A percentile compares a stretch with the other conserved stretches of the same genome.
phyloP scores from a whole-genome alignment of 768 basidiomycete species.

The Lentinula lateritia region DNA sequence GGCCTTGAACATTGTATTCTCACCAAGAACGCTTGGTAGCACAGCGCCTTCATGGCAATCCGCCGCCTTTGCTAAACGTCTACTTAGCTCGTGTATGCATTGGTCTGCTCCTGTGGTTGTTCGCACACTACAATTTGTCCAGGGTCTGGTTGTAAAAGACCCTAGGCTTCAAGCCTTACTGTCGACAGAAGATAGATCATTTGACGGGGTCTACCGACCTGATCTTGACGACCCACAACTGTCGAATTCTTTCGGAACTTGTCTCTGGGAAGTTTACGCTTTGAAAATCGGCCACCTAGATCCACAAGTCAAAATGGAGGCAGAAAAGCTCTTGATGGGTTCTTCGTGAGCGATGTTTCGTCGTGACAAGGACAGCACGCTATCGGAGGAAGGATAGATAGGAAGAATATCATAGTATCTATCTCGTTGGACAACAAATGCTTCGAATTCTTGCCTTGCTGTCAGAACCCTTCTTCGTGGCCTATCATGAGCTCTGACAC shows the following conservation, averaged over 20 bases:
- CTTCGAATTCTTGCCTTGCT: no score
- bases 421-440: no score
- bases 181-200: conserved; percentile 79
- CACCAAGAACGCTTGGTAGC: conserved; percentile 55
- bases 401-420: neutral
- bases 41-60: conserved; percentile 65
- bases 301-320: conserved; percentile 60
- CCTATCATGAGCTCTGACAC: no score
- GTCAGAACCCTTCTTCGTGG: no score
- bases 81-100: conserved; percentile 73
- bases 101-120: conserved; percentile 68
- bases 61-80: conserved; percentile 92
- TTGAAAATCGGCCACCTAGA: conserved; percentile 61
- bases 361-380: neutral
- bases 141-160: conserved; percentile 67
- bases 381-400: neutral
- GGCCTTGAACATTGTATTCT: conserved; percentile 77
- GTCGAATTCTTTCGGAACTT: conserved; percentile 75
- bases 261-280: conserved; percentile 79
- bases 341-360: neutral
- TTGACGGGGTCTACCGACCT: conserved; percentile 79
- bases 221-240: conserved; percentile 88
- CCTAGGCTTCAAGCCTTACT: conserved; percentile 79
- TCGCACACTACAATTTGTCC: conserved; percentile 71
- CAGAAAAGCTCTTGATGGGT: conserved; percentile 42